A percentile compares a stretch with the other conserved stretches of the same genome.
These are phyloP conservation scores for Populus nigra DNA, from an alignment of 345 rosid species.

Conservation along the genomic window DNA sequence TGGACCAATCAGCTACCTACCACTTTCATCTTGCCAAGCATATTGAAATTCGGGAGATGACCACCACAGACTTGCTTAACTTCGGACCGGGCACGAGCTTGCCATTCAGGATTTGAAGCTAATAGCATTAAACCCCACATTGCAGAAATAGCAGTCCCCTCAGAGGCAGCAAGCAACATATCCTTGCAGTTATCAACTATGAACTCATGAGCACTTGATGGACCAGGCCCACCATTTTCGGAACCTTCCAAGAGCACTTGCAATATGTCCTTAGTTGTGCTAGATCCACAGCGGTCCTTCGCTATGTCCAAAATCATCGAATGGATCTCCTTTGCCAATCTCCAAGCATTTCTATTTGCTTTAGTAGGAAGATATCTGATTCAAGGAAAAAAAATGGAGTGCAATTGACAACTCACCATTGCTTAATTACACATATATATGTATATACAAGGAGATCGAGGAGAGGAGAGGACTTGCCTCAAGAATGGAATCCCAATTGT, in stretches of 20 bases:
- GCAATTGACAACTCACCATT: too few species aligned
- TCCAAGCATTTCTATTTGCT: neutral
- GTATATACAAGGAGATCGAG: neutral
- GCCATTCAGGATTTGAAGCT: conserved; percentile 9
- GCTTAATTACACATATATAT: neutral
- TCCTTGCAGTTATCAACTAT: conserved; percentile 26
- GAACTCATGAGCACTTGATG: conserved; percentile 5
- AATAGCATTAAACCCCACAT: conserved; percentile 12
- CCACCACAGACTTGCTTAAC: neutral
- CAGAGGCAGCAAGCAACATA: conserved; percentile 7
- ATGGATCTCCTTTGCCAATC: conserved; percentile 3
- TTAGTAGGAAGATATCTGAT: conserved; percentile 14
- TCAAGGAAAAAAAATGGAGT: neutral
- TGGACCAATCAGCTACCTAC: neutral
- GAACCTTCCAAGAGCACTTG: conserved; percentile 7
- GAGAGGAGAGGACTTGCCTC: neutral
- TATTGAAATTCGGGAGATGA: neutral
- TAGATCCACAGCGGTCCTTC: neutral
- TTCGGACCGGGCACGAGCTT: conserved; percentile 5
- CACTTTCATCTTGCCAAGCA: conserved; percentile 5
- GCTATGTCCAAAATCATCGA: neutral
- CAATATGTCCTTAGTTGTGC: neutral
- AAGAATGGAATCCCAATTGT: too few species aligned
- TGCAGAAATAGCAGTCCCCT: conserved; percentile 7
- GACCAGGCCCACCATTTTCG: neutral